Evolutionary conservation across 2,329 filamentous ascomycete genomes (phyloP).

Genomic region (Ophiostoma quercus): DNA sequence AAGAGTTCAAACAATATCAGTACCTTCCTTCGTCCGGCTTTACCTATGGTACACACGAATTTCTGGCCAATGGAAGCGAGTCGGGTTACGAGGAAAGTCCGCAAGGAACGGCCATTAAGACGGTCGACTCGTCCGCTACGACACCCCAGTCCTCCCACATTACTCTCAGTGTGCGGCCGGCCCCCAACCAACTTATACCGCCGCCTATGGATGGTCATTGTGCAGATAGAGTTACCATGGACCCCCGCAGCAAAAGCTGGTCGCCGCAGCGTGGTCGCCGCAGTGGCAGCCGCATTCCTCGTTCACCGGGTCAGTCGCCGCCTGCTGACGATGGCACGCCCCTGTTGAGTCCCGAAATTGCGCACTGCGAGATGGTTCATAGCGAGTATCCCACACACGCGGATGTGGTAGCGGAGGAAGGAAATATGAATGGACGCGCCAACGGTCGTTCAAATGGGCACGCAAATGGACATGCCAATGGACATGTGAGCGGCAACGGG

Average conservation of each 20-base stretch:
- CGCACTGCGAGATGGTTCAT: background rate
- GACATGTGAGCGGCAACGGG: background rate
- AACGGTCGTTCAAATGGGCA: background rate
- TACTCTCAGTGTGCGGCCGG: background rate
- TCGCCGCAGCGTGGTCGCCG: background rate
- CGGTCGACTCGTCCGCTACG: too few relatives aligned
- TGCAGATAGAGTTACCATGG: background rate
- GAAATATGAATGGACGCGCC: background rate
- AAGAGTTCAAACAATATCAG: conserved; percentile 44
- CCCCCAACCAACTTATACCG: background rate
- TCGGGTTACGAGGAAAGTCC: background rate
- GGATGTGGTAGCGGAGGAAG: background rate
- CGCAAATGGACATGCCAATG: too few relatives aligned
- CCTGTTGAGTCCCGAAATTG: background rate
- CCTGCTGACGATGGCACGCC: background rate
- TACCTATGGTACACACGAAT: too few relatives aligned
- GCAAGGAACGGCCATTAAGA: background rate
- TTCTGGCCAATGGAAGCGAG: background rate
- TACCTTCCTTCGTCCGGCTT: too few relatives aligned
- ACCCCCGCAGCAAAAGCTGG: background rate
- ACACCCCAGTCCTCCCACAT: background rate
- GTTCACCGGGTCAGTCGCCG: background rate
- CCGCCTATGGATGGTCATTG: background rate
- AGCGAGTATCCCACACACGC: background rate
- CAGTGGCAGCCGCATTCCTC: background rate